phyloP scores from a whole-genome alignment of 208 protist genomes.

The Polymyxa betae region DNA sequence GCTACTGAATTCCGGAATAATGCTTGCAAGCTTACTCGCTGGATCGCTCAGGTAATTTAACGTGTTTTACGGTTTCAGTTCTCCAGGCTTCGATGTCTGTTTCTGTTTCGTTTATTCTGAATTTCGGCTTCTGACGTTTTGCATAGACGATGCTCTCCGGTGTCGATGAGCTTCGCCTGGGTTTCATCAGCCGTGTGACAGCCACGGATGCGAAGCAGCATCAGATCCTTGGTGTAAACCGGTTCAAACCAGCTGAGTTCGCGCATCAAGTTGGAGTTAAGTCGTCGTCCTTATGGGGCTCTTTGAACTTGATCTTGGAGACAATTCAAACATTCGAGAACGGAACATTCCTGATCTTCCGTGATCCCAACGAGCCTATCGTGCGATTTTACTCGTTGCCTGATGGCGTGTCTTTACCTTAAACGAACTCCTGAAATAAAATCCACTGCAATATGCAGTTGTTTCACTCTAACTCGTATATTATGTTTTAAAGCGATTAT shows the following conservation, averaged over 20 bases:
- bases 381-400: not conserved
- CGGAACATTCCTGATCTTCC: conserved; percentile 4
- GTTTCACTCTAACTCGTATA: too few relatives aligned
- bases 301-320: conserved; percentile 13
- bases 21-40: conserved; percentile 27
- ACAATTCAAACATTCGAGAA: not conserved
- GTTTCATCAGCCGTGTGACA: conserved; percentile 6
- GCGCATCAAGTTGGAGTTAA: conserved; percentile 40
- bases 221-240: not conserved
- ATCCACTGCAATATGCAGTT: too few relatives aligned
- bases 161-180: conserved; percentile 25
- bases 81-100: not conserved
- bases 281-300: conserved; percentile 32
- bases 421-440: too few relatives aligned
- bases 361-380: conserved; percentile 36
- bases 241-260: conserved; percentile 32
- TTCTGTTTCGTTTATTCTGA: not conserved
- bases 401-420: not conserved
- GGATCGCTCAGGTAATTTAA: conserved; percentile 12
- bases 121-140: not conserved
- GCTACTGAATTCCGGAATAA: conserved; percentile 48
- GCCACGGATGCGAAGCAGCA: conserved; percentile 6
- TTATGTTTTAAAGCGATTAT: too few relatives aligned
- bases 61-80: not conserved
- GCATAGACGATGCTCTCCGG: not conserved